Base-by-base conservation (phyloP, 176 grass and related monocot species). In the Phyllostachys edulis region DNA sequence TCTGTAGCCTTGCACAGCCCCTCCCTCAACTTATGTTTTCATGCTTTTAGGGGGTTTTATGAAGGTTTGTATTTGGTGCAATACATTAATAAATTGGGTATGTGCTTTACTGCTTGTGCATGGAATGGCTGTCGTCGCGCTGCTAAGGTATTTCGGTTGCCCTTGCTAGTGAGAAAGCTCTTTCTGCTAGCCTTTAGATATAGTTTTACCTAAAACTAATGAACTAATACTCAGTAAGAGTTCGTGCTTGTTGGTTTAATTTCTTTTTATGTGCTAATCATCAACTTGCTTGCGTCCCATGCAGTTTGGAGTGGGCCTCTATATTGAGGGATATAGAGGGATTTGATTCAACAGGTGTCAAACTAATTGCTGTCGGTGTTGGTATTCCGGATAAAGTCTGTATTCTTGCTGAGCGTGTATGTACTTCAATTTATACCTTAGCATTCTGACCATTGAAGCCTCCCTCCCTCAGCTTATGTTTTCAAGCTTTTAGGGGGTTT, bases 101-200 rank as follows among this genome's bases (percentile, higher is more conserved):
- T 66, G 17, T 78, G 1, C 11, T 39, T 63, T 3, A 1, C 38
- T 93, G 0, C 37, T 71, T 86, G 26, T 84, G 46, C 84, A 94
- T 92, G 95, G 90, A 82, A 80, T 97, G 71, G 90, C 88, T 23
- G 86, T 97, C 0, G 88, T 94, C 20, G 92, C 81, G 13, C 84
- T 94, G 85, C 79, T 97, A 64, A 92, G 95, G 78, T 88, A 97
- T 88, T 97, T 97, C 81, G 92, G 88, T 62, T 94, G 95, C 63
- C 68, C 82, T 77, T 92, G 90, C 90, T 37, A 65, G 75, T 71
- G 66, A 85, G 50, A 38, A 7, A 51, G 42, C 29, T 77, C 11
- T 7, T 55, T 3, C 41, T 82, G 37, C 4, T 38, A 38, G 37
- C 17, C n/a, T 50, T 0, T 15, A 15, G 13, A 50, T 50, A 50